A percentile compares a stretch with the other conserved stretches of the same genome.
Evolutionary conservation across 345 rosid species (phyloP).

Genomic region (Sisymbrium altissimum): DNA sequence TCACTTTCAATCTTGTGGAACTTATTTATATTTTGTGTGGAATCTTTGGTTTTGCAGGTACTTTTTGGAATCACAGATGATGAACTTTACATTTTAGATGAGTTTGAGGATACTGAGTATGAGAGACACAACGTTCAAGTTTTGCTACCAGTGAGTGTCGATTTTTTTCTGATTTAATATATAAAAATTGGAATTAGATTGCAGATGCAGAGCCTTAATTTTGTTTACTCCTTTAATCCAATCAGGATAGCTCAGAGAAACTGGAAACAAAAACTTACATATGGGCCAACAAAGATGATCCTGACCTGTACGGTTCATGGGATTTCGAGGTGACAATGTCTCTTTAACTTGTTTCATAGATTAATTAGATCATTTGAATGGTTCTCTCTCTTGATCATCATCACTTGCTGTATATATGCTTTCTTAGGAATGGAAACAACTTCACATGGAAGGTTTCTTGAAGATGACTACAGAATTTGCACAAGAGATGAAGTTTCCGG

Average conservation of each 20-base stretch:
- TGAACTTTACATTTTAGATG: constrained; percentile 64
- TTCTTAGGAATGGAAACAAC: constrained; percentile 60
- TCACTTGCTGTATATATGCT: neutral
- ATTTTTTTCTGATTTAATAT: neutral
- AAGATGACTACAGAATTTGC: constrained; percentile 63
- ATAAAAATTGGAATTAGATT: too few relatives aligned
- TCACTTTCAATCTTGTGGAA: neutral
- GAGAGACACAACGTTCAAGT: constrained; percentile 52
- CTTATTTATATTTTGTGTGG: too few relatives aligned
- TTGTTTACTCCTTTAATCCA: too few relatives aligned
- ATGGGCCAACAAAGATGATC: constrained; percentile 65
- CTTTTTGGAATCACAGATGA: constrained; percentile 59
- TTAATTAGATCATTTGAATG: too few relatives aligned
- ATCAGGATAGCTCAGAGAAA: constrained; percentile 52
- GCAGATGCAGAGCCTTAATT: too few relatives aligned
- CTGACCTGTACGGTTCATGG: constrained; percentile 75
- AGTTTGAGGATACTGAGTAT: constrained; percentile 77
- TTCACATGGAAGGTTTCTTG: constrained; percentile 60
- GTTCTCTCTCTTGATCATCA: neutral
- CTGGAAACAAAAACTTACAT: constrained; percentile 58
- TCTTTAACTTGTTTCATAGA: neutral
- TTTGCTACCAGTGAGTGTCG: constrained; percentile 45
- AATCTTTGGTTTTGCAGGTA: constrained; percentile 45
- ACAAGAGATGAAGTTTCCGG: constrained; percentile 55
- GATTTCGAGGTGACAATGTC: constrained; percentile 62